Evolutionary conservation across 1,284 basidiomycete genomes (phyloP), one percentile per base, ranked within the genome.

Genomic region (Singerocomus inundabilis): DNA sequence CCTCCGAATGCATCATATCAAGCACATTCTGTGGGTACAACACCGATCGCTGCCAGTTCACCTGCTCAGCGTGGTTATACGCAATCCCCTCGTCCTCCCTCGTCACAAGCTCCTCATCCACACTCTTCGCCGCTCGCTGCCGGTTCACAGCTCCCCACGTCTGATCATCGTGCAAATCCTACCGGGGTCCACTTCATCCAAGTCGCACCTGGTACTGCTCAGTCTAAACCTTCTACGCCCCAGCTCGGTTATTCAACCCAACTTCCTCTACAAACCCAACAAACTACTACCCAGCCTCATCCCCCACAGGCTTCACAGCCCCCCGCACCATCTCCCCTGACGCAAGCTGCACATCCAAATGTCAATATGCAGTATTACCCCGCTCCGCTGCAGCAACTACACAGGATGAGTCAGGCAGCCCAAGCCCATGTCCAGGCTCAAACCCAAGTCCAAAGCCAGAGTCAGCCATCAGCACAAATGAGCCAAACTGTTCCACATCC

Each of bases 11-110:
- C 46, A 31, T 10, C 58, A 53, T 61, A 69, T 52, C 63, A 65
- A 39, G 55, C 53, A 24, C 56, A 49, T 4, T 33, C 55, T 39
- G 37, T 21, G 6, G 42, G 51, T 18, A 54, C 62, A 28, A n/a
- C n/a, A n/a, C 51, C 66, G 2, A 63, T 57, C 15, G 31, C 63
- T 39, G 40, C 54, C 6, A 33, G 53, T 39, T 70, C 64, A 25
- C 64, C 64, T 40, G 64, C 66, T 24, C 64, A 64, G 36, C 65
- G 68, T 34, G 62, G 62, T n/a, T 66, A 70, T 54, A 66, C 64
- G 33, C 64, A 69, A 44, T 70, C 64, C 24, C 64, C 64, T 36
- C 68, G 67, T 30, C 66, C 66, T 28, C 57, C 64, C 12, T 69
- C 64, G 32, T 64, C 64, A 4, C 64, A 66, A 54, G 42, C 66